A percentile compares a stretch with the other conserved stretches of the same genome.
phyloP scores from a whole-genome alignment of 2,329 filamentous ascomycete species.

The Fusarium virguliforme region DNA sequence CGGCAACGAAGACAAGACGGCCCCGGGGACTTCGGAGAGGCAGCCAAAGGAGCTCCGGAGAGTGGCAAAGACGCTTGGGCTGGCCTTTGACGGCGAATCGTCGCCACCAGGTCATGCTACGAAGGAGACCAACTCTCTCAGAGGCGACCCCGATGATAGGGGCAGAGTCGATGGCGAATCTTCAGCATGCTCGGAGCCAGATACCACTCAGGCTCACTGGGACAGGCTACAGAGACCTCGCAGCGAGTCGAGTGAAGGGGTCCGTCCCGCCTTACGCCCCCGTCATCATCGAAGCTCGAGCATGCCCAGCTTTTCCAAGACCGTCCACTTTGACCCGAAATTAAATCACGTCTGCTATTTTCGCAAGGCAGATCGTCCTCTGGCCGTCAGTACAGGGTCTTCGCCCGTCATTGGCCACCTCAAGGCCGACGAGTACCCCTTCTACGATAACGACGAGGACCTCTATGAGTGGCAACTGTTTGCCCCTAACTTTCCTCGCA shows the following conservation, averaged over 20 bases:
- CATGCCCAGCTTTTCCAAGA: conserved; percentile 9
- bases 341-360: neutral
- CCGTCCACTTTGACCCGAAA: conserved; percentile 1
- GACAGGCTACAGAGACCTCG: neutral
- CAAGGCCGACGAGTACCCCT: neutral
- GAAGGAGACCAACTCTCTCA: neutral
- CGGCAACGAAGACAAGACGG: conserved; percentile 2
- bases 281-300: conserved; percentile 9
- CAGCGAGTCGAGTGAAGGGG: conserved; percentile 2
- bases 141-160: neutral
- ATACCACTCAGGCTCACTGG: neutral
- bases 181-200: neutral
- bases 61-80: neutral
- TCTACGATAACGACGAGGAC: conserved; percentile 1
- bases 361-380: conserved; percentile 4
- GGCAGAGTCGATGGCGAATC: neutral
- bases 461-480: conserved; percentile 4
- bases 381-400: conserved; percentile 2
- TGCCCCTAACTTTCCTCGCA: conserved; percentile 4
- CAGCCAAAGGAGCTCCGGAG: neutral
- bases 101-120: neutral
- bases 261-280: conserved; percentile 2
- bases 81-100: neutral
- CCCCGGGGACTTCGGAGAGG: neutral
- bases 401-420: conserved; percentile 5